Evolutionary conservation across 805 yeast genomes (phyloP), one percentile per base, ranked within the genome.

Genomic region (Limtongozyma cylindracea): DNA sequence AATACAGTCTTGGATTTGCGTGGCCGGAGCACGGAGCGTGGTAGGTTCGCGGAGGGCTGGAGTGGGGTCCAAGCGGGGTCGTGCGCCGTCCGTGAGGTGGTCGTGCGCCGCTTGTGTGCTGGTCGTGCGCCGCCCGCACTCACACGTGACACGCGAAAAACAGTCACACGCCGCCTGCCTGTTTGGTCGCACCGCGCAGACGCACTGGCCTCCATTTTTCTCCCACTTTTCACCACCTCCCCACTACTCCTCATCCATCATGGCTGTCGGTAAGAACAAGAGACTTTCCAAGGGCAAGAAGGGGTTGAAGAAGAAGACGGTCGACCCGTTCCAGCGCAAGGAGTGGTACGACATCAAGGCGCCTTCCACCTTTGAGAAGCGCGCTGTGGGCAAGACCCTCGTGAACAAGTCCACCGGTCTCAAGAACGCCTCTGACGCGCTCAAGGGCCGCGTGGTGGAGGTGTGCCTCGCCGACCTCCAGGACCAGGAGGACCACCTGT

Each of bases 321-420:
- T 80, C 41, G 98, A 84, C 68, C 96, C 96, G 52, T 84, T 84
- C 88, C 66, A 93, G 71, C 80, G 82, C 61, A 84, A 84, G 64
- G 96, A 82, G 47, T 84, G 96, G 96, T 82, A 63, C 57, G 91
- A 76, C 57, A 77, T 82, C 61, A 80, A 82, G 66, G 96, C 96
- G 38, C 96, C 96, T 49, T 71, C 95, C 45, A 80, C 94, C 44
- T 84, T 82, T 48, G 95, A 82, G 61, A 78, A 77, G 74, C 82
- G 94, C 63, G 77, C 76, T 47, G 95, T 80, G 50, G 96, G 96
- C 58, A 82, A 84, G 70, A 84, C 96, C 43, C 65, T 84, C 47
- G 91, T 84, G 56, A 84, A 84, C 91, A 84, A 77, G 56, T 74
- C 94, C 31, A 76, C 94, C 43, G 96, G 96, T 76, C 67, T 84